Percentiles rank a stretch among this genome's conserved stretches.
Conservation (phyloP, 352 stramenopile genomes). For the Pythium phragmitis region DNA sequence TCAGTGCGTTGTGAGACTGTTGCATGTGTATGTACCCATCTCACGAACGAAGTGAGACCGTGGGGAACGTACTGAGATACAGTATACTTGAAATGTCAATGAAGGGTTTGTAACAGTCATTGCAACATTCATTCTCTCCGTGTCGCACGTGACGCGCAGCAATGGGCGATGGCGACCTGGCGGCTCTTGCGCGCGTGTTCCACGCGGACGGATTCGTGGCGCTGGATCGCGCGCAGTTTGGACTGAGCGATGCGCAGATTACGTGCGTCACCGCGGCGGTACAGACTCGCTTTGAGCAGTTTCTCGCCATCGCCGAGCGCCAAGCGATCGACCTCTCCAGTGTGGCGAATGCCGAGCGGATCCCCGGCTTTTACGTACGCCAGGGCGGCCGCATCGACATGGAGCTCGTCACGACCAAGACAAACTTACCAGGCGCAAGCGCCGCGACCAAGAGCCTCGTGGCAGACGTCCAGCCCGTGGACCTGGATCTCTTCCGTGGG, state of each 20-base stretch:
- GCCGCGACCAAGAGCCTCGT: constrained; percentile 8
- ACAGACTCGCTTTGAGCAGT: constrained; percentile 35
- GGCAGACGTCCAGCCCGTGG: constrained; percentile 9
- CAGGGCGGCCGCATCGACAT: constrained; percentile 72
- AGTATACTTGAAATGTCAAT: background rate
- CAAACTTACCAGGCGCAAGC: background rate
- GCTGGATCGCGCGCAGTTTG: constrained; percentile 20
- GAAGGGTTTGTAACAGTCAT: background rate
- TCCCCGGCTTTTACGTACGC: constrained; percentile 71
- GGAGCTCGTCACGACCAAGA: constrained; percentile 34
- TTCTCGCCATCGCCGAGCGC: constrained; percentile 33
- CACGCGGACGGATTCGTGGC: constrained; percentile 53
- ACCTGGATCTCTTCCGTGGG: background rate
- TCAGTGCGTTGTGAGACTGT: background rate
- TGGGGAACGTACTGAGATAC: background rate
- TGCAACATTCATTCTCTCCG: background rate
- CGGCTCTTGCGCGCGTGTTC: constrained; percentile 25
- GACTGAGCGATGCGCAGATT: background rate
- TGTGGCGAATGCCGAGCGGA: constrained; percentile 42
- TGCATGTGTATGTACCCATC: background rate
- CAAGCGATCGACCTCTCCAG: constrained; percentile 26
- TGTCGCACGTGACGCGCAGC: background rate
- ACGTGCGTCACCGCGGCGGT: constrained; percentile 16
- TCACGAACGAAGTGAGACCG: background rate
- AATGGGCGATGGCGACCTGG: background rate